Conservation (phyloP, 352 stramenopile genomes). For the Phytophthora syringae region DNA sequence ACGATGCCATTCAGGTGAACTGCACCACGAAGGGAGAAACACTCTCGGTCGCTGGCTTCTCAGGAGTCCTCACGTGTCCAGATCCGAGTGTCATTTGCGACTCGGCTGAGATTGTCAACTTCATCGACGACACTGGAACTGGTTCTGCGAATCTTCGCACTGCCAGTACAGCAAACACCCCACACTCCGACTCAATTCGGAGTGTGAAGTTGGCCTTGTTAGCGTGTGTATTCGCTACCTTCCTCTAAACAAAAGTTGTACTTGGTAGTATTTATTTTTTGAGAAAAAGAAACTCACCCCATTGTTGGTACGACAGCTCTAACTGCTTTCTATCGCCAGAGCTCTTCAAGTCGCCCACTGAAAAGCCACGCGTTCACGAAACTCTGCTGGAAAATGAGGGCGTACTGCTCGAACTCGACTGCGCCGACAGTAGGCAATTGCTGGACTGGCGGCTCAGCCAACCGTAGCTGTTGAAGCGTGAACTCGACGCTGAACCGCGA, state of each 20-base stretch:
- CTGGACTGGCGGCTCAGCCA: neutral
- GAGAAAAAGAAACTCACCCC: too few species aligned
- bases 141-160: conserved; percentile 25
- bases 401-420: conserved; percentile 29
- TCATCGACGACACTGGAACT: conserved; percentile 17
- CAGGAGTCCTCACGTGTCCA: conserved; percentile 65
- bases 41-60: conserved; percentile 56
- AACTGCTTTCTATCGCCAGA: conserved; percentile 19
- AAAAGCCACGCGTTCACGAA: conserved; percentile 41
- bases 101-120: conserved; percentile 21
- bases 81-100: conserved; percentile 74
- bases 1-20: conserved; percentile 39
- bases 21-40: conserved; percentile 56
- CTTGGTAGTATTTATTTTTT: conserved; percentile 21
- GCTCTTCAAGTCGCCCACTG: conserved; percentile 24
- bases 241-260: conserved; percentile 11
- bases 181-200: conserved; percentile 1
- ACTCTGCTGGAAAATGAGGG: conserved; percentile 27
- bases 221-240: neutral
- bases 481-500: conserved; percentile 29
- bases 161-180: conserved; percentile 10
- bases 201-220: too few species aligned
- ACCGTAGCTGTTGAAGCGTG: conserved; percentile 27
- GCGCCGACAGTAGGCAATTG: conserved; percentile 10
- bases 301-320: neutral